phyloP scores from a whole-genome alignment of 345 rosid species.

The Linum trigynum region DNA sequence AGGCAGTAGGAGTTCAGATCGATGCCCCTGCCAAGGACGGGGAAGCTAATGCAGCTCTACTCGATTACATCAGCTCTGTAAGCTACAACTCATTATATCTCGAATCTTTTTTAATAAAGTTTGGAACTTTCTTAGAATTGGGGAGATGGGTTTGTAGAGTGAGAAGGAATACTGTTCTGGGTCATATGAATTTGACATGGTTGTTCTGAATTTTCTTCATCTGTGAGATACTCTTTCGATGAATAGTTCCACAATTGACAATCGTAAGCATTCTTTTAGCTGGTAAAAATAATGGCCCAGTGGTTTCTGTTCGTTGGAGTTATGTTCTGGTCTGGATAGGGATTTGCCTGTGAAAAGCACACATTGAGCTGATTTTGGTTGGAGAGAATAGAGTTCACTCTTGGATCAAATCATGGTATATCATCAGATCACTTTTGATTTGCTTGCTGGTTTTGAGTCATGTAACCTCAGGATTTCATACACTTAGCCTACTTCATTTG shows the following conservation, averaged over 20 bases:
- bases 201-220: no score
- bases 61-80: slow-evolving; percentile 80
- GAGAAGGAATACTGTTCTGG: background rate
- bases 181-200: background rate
- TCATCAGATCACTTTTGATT: background rate
- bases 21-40: slow-evolving; percentile 95
- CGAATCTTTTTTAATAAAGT: background rate
- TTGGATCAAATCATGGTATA: no score
- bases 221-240: no score
- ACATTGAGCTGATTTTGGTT: no score
- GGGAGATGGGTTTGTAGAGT: no score
- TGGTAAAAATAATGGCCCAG: no score
- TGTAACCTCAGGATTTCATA: background rate
- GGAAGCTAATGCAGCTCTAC: slow-evolving; percentile 81
- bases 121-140: background rate
- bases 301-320: no score
- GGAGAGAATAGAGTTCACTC: no score
- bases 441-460: background rate
- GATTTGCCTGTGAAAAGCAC: no score
- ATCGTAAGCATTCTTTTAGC: no score
- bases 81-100: background rate
- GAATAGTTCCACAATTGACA: no score
- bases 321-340: no score
- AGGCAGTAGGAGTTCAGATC: slow-evolving; percentile 74
- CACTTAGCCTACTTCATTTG: background rate